phyloP scores from a whole-genome alignment of 2,329 filamentous ascomycete species.

The Neocatenulostroma microsporum region DNA sequence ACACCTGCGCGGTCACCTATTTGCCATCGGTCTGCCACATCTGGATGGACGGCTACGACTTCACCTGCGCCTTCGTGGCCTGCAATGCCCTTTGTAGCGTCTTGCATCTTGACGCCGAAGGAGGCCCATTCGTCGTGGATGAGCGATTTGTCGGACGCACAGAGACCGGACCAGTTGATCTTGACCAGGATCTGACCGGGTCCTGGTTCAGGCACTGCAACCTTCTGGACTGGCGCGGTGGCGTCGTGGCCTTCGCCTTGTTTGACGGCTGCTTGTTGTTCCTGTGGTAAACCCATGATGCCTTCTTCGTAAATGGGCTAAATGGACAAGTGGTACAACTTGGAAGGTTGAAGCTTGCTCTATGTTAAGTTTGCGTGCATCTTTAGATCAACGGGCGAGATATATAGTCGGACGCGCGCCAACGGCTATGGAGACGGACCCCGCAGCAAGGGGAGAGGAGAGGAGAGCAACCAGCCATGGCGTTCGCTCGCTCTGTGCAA shows the following conservation, averaged over 20 bases:
- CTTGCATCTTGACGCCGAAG: constrained; percentile 25
- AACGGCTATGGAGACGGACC: no score
- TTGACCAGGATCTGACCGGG: constrained; percentile 31
- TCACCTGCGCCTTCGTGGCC: constrained; percentile 27
- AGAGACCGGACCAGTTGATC: constrained; percentile 31
- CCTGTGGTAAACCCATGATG: constrained; percentile 25
- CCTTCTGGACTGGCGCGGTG: constrained; percentile 24
- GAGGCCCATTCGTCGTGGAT: constrained; percentile 31
- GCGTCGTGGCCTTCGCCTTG: constrained; percentile 25
- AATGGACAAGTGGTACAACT: no score
- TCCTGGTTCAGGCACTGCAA: constrained; percentile 26
- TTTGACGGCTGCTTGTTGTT: constrained; percentile 32
- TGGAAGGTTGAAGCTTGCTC: no score
- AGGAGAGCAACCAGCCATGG: no score
- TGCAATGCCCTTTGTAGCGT: constrained; percentile 21
- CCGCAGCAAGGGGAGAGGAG: no score
- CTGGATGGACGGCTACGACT: constrained; percentile 21
- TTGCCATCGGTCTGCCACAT: constrained; percentile 23
- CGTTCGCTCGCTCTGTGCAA: no score
- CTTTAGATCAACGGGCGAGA: no score
- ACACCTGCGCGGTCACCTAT: constrained; percentile 27
- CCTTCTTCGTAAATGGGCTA: no score
- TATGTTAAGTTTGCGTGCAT: no score
- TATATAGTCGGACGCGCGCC: no score
- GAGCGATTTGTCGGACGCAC: constrained; percentile 30